Evolutionary conservation across 257 asterid genomes (phyloP), one percentile per base, ranked within the genome.

Genomic region (Thymus quinquecostatus): DNA sequence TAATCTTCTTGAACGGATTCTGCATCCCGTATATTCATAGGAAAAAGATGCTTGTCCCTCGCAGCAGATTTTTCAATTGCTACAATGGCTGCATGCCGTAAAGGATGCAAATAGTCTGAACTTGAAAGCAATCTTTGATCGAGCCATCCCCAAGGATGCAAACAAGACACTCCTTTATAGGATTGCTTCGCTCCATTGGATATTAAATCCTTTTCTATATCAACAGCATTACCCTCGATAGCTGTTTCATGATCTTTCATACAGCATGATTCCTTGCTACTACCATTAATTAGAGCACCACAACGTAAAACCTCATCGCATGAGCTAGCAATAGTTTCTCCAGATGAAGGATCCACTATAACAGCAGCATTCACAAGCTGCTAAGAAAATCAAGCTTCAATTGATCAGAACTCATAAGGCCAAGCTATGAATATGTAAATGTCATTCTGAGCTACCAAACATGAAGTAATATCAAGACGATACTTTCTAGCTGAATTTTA

Each of bases 311-410:
- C 91, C 50, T 87, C 82, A 66, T 95, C 99, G 50, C 84, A 56
- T 61, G 98, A 87, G 75, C 89, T 87, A 66, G 98, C 88, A 78
- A 92, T 87, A 56, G 89, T 82, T 64, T 86, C 82, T 61, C 82
- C 79, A 3, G 85, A 82, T 79, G 89, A 85, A 77, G 99, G 96
- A 78, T 95, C 94, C 77, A 95, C 98, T 53, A 95, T 90, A 69
- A 95, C 84, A 77, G 96, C 96, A 77, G 94, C 96, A 86, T 95
- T 94, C 55, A 89, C 89, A 79, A 82, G 85, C 92, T 91, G 82
- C 60, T 11, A 10, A 69, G 44, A 82, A 76, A 59, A 60, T 66
- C 59, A 62, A 47, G 58, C 38, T 69, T 21, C 60, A 75, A 55
- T 30, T 68, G 41, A 36, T 36, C 14, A 55, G 14, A 5, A 60